These are phyloP conservation scores for Phoma sp. DNA, from an alignment of 2,329 filamentous ascomycete species.

Conservation along the genomic window DNA sequence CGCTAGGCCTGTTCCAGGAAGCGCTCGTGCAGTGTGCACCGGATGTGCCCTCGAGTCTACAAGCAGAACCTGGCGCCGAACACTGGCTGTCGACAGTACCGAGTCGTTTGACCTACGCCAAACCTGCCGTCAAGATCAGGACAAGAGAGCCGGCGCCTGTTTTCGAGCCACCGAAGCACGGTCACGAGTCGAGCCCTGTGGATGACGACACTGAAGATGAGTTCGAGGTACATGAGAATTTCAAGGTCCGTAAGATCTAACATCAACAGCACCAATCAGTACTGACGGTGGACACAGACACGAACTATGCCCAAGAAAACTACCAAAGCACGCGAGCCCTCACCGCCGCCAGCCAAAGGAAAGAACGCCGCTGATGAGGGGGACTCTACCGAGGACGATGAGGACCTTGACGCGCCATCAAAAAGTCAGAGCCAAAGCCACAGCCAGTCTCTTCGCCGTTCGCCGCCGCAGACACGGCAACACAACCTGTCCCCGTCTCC, in stretches of 20 bases:
- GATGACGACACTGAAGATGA: conserved; percentile 48
- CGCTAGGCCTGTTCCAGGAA: conserved; percentile 45
- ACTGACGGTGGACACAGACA: conserved; percentile 20
- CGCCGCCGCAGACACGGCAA: neutral
- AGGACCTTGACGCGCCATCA: conserved; percentile 49
- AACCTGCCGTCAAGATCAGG: conserved; percentile 21
- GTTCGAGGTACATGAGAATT: conserved; percentile 46
- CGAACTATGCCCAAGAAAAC: conserved; percentile 11
- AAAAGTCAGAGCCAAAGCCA: conserved; percentile 26
- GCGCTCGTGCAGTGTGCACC: conserved; percentile 38
- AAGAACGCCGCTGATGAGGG: conserved; percentile 15
- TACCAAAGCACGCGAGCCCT: neutral
- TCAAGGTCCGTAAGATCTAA: conserved; percentile 27
- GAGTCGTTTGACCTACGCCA: conserved; percentile 15
- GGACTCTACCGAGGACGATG: conserved; percentile 46
- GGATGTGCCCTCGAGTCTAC: conserved; percentile 35
- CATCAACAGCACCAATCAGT: rapidly evolving
- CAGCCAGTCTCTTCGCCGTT: neutral
- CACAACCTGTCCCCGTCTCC: conserved; percentile 15
- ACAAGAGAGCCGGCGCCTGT: conserved; percentile 9
- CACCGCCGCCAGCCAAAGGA: neutral
- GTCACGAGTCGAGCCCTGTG: conserved; percentile 20
- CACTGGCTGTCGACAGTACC: conserved; percentile 35
- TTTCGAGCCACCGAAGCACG: conserved; percentile 8
- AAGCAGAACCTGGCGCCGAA: conserved; percentile 20